Base-by-base conservation (phyloP, 352 stramenopile genomes). In the Globisporangium parvum region DNA sequence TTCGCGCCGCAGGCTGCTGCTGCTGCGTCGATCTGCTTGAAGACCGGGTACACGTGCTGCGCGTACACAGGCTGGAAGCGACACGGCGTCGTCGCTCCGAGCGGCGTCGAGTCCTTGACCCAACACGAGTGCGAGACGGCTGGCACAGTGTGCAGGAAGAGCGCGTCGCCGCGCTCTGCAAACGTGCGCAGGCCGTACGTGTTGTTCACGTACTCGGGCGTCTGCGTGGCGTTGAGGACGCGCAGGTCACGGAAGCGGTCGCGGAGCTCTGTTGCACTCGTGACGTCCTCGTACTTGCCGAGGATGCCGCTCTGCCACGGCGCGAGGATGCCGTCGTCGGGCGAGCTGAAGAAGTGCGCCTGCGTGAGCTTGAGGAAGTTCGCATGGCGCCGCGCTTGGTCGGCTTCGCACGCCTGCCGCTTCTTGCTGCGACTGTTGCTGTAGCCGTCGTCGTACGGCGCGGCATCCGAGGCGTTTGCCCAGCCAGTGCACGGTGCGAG, bases 111-210 rank as follows among this genome's bases (percentile, higher is more conserved):
- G 52, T 73, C 52, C 10, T 14, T 14, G 52, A 73, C n/a, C 66
- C 66, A 73, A 49, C 62, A 70, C 6, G 1, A 18, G 56, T 74
- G 66, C 15, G 21, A 8, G 23, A 71, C 44, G 23, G 51, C 37
- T 1, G 31, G 39, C 5, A 63, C 40, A 1, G 44, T n/a, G 51
- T 66, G 59, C 0, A 63, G 40, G 39, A 37, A 33, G 11, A 55
- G 31, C 8, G 63, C 26, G 2, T 37, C 52, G 18, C 60, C 57
- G 23, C 55, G 53, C n/a, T 28, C 9, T 28, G 63, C 53, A 0
- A 75, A 60, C 37, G 64, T 62, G 14, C 35, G 17, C 1, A 75
- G 42, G 0, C 67, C 64, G 57, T 70, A 75, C 40, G 58, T 62
- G 47, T 75, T 58, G 2, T 39, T 6, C 23, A 26, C 42, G 57